These are phyloP conservation scores for Corynascus novoguineensis DNA, from an alignment of 495 filamentous ascomycete genomes.

Conservation along the genomic window DNA sequence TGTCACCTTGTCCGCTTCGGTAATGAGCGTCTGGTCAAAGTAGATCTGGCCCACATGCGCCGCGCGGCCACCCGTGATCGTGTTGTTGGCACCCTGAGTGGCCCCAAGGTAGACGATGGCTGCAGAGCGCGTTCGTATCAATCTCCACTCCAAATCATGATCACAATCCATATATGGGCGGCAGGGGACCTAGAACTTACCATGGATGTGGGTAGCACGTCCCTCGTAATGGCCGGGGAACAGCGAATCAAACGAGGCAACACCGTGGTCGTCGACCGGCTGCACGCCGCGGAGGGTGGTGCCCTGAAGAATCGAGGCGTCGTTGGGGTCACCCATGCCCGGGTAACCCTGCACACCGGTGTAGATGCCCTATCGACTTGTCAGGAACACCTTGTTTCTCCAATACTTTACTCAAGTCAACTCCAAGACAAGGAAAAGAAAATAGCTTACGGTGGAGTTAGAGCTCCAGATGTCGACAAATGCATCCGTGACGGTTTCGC, in stretches of 20 bases:
- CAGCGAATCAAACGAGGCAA: constrained; percentile 47
- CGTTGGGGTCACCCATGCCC: constrained; percentile 44
- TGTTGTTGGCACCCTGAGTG: constrained; percentile 45
- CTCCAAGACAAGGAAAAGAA: neutral
- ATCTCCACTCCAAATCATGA: too few relatives aligned
- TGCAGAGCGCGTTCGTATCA: constrained; percentile 1
- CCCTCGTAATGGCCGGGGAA: constrained; percentile 54
- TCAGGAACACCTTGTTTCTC: too few relatives aligned
- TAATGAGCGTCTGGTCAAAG: constrained; percentile 51
- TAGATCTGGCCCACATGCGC: constrained; percentile 58
- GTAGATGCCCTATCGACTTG: constrained; percentile 59
- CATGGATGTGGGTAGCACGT: constrained; percentile 43
- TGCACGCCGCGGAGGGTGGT: constrained; percentile 51
- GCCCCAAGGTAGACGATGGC: constrained; percentile 46
- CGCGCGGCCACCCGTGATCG: constrained; percentile 43
- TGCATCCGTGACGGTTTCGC: constrained; percentile 50
- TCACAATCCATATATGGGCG: too few relatives aligned
- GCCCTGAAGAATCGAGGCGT: constrained; percentile 43
- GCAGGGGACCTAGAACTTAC: too few relatives aligned
- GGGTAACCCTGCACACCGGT: constrained; percentile 47
- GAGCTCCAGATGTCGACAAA: constrained; percentile 58
- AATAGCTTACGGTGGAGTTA: constrained; percentile 33
- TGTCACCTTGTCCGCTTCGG: constrained; percentile 39
- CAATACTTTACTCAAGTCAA: constrained; percentile 3
- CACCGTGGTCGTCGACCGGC: constrained; percentile 43